phyloP scores from a whole-genome alignment of 257 asterid species.

The Solanum chilense region DNA sequence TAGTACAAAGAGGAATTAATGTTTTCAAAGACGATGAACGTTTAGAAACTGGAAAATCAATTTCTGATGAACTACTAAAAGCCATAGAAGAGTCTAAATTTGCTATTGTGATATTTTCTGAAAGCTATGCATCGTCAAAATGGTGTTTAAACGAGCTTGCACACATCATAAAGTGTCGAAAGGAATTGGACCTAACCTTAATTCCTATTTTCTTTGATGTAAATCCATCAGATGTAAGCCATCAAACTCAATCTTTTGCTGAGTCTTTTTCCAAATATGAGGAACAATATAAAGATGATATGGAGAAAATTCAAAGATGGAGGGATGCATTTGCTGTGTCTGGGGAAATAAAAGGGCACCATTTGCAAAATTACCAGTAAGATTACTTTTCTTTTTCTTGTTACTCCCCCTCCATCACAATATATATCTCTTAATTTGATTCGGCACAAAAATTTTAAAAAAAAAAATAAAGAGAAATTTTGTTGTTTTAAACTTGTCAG shows the following conservation, averaged over 20 bases:
- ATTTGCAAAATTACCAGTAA: neutral
- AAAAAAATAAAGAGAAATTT: neutral
- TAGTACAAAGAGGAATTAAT: neutral
- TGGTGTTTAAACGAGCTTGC: neutral
- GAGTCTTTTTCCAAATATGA: neutral
- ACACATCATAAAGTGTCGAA: neutral
- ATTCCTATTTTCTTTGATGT: neutral
- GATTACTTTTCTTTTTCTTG: neutral
- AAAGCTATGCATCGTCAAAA: neutral
- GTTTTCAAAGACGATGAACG: neutral
- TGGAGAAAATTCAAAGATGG: neutral
- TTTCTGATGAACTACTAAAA: neutral
- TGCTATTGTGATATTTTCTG: neutral
- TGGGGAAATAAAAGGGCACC: neutral
- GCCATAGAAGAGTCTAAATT: neutral
- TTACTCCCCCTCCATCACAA: neutral
- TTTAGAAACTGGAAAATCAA: neutral
- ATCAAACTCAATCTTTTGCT: neutral
- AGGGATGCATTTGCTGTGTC: neutral
- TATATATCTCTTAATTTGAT: neutral
- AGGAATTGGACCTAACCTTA: neutral
- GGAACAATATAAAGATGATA: neutral
- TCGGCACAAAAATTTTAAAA: fast-evolving
- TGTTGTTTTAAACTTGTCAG: neutral
- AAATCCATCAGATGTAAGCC: neutral